Base-by-base conservation (phyloP, 352 stramenopile species). In the Phytophthora cryptogea region DNA sequence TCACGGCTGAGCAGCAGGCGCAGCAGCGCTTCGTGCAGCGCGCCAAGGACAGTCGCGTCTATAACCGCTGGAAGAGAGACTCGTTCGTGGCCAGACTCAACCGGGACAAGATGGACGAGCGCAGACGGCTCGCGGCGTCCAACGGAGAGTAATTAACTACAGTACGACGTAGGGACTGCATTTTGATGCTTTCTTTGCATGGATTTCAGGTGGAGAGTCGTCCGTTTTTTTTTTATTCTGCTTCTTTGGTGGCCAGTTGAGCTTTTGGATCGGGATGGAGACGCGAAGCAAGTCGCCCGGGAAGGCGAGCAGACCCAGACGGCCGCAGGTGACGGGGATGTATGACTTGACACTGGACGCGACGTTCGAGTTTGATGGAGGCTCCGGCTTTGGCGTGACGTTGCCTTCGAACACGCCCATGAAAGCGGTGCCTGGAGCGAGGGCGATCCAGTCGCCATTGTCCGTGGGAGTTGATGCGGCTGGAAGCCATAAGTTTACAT, bases 1-100 rank as follows among this genome's bases (percentile, higher is more conserved):
- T 77, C 27, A 66, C 79, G 9, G 72, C 79, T 20, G 72, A 85
- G 59, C 68, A 79, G 53, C 75, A 89, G 33, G 41, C 80, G 27
- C 75, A 88, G 41, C 57, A 62, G 13, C 68, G 72, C 30, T 66
- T 90, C 42, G 76, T 93, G 16, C 61, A 85, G 30, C 66, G 74
- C 8, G 86, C 84, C 4, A 78, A 77, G 35, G 76, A 89, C 4
- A 63, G 60, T 8, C 54, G 67, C 11, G 59, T 94, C 27, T 17
- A 78, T 5, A 51, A 62, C 27, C 66, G 79, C 16, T 95, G 86
- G 86, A 93, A 94, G 52, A 68, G 55, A 14, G 68, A 92, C 54
- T 94, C 86, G 23, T 95, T 95, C 51, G 83, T 95, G 14, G 80
- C 80, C 50, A 72, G 84, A 36, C 60, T 92, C 13, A 95, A 95